These are phyloP conservation scores for Flaveria floridana DNA, from an alignment of 140 eudicot genomes.

Conservation along the genomic window DNA sequence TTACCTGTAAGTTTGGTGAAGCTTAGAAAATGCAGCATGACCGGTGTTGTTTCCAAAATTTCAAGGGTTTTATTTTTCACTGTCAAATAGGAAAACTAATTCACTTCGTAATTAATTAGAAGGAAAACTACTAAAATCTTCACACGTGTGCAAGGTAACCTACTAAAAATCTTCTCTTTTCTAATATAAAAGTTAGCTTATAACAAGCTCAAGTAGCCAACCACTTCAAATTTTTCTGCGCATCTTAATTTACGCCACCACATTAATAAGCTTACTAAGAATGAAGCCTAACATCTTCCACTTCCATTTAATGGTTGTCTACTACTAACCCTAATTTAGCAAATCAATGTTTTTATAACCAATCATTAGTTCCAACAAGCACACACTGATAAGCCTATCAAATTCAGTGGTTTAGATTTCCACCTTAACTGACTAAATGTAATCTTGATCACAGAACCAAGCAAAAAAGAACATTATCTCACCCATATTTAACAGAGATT, in stretches of 20 bases:
- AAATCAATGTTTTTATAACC: background rate
- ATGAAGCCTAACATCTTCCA: conserved; percentile 15
- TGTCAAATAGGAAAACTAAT: conserved; percentile 3
- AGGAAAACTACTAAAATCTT: background rate
- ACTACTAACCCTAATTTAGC: background rate
- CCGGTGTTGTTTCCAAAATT: background rate
- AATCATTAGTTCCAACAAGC: conserved; percentile 26
- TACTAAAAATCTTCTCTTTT: background rate
- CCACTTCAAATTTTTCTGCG: conserved; percentile 12
- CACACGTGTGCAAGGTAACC: background rate
- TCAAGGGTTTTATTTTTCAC: background rate
- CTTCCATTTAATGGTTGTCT: conserved; percentile 11
- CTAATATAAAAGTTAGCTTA: background rate
- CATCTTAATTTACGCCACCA: background rate
- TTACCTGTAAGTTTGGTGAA: conserved; percentile 5
- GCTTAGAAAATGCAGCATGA: conserved; percentile 6
- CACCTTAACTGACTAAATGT: background rate
- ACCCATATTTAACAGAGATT: background rate
- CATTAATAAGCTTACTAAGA: conserved; percentile 13
- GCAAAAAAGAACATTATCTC: background rate
- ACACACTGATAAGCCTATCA: conserved; percentile 2
- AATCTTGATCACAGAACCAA: background rate
- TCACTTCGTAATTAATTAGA: background rate
- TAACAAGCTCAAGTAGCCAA: background rate
- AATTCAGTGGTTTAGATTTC: background rate